phyloP scores from a whole-genome alignment of 768 basidiomycete genomes.

The Phlebiopsis gigantea region DNA sequence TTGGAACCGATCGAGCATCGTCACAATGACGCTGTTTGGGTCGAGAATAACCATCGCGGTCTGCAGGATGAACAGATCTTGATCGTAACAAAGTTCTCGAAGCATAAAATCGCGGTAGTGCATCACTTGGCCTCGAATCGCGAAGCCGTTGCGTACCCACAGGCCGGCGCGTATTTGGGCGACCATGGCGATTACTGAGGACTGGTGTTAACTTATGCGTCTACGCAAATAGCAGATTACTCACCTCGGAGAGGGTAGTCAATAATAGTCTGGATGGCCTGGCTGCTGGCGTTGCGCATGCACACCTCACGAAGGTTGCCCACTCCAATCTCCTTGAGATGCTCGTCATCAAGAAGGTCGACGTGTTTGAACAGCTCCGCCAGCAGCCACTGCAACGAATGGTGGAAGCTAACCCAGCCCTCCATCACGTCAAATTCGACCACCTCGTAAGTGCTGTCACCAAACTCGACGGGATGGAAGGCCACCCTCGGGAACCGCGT shows the following conservation, averaged over 20 bases:
- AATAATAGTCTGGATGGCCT: conserved; percentile 67
- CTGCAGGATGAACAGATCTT: conserved; percentile 89
- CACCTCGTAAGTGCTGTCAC: conserved; percentile 50
- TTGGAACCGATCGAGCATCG: conserved; percentile 87
- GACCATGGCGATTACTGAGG: conserved; percentile 77
- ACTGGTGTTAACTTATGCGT: background rate
- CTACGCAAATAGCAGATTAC: conserved; percentile 19
- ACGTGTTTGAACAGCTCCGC: conserved; percentile 87
- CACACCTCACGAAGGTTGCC: conserved; percentile 57
- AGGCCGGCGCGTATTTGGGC: conserved; percentile 93
- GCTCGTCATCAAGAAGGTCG: conserved; percentile 54
- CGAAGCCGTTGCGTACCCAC: conserved; percentile 97
- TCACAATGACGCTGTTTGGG: conserved; percentile 74
- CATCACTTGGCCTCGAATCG: conserved; percentile 88
- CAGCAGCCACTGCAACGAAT: conserved; percentile 86
- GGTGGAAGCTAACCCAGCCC: conserved; percentile 89
- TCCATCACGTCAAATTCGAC: conserved; percentile 76
- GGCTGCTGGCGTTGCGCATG: conserved; percentile 54
- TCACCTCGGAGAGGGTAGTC: conserved; percentile 88
- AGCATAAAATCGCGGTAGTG: conserved; percentile 97
- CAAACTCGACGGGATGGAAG: conserved; percentile 67
- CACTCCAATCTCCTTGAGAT: conserved; percentile 46
- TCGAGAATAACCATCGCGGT: conserved; percentile 74
- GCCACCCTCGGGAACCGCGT: conserved; percentile 55
- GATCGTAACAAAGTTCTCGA: conserved; percentile 94